Evolutionary conservation across 116 monocot genomes (phyloP).

Genomic region (Zostera marina): DNA sequence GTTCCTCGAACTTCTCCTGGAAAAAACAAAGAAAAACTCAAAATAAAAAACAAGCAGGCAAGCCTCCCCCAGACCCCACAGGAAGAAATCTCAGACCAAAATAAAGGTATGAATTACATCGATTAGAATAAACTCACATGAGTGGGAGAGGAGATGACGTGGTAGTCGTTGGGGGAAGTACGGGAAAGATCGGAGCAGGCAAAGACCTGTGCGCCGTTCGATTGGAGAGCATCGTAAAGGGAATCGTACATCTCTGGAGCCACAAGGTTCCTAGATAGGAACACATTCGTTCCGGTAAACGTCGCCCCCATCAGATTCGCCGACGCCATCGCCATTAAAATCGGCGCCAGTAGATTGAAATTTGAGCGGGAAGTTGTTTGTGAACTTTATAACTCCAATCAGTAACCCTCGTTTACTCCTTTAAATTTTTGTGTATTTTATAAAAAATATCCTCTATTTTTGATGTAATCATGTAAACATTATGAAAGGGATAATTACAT

Average conservation of each 20-base stretch:
- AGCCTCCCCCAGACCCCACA: not conserved
- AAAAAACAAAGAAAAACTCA: not conserved
- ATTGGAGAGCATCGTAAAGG: conserved; percentile 75
- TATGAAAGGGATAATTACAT: no score
- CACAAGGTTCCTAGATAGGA: conserved; percentile 72
- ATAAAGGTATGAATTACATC: not conserved
- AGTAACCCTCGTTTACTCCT: no score
- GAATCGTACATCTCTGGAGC: conserved; percentile 81
- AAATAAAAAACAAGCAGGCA: not conserved
- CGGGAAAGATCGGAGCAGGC: conserved; percentile 72
- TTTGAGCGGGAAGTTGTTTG: no score
- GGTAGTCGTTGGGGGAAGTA: conserved; percentile 51
- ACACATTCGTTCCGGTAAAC: conserved; percentile 67
- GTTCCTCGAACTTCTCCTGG: conserved; percentile 88
- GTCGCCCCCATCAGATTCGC: conserved; percentile 32
- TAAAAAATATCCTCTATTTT: no score
- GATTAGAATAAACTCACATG: conserved; percentile 22
- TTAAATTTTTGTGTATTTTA: no score
- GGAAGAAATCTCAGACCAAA: not conserved
- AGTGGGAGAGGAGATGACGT: conserved; percentile 67
- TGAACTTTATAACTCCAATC: no score
- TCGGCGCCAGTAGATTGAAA: no score
- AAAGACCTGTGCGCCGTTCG: conserved; percentile 80
- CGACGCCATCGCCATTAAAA: not conserved
- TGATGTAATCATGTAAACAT: no score